Evolutionary conservation across 306 rosid genomes (phyloP).

Genomic region (Clitoria ternatea): DNA sequence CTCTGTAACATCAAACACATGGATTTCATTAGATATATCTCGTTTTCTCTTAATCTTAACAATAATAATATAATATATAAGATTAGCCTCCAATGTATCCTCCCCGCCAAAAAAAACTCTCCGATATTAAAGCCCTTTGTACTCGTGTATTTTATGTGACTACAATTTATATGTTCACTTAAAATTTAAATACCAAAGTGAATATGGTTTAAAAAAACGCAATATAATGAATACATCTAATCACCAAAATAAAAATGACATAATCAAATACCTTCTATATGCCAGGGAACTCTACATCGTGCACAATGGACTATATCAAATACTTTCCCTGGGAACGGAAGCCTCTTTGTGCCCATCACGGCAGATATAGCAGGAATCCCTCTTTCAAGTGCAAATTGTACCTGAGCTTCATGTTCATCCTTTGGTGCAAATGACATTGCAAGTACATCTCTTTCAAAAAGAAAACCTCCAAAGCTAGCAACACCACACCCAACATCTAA

Average conservation of each 20-base stretch:
- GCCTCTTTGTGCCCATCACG: constrained; percentile 98
- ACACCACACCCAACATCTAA: constrained; percentile 99
- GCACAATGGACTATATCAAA: constrained; percentile 94
- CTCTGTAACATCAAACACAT: neutral
- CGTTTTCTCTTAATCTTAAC: neutral
- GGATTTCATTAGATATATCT: neutral
- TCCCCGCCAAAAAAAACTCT: neutral
- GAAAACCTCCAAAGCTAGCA: constrained; percentile 98
- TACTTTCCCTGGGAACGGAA: constrained; percentile 89
- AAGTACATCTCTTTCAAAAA: constrained; percentile 86
- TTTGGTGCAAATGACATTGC: constrained; percentile 97
- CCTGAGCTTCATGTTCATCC: constrained; percentile 99
- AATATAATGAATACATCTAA: neutral
- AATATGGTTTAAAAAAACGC: neutral
- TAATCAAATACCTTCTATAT: constrained; percentile 69
- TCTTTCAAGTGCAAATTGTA: constrained; percentile 97
- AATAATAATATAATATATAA: neutral
- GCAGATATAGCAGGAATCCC: constrained; percentile 99
- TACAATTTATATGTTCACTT: constrained; percentile 10
- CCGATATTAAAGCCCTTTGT: constrained; percentile 2
- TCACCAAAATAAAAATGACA: neutral
- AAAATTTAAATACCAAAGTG: constrained; percentile 4
- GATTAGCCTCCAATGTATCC: constrained; percentile 1
- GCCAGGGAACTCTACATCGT: constrained; percentile 99
- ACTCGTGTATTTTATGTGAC: neutral